Conservation (phyloP, 2,329 filamentous ascomycete species). For the Trichothecium roseum region DNA sequence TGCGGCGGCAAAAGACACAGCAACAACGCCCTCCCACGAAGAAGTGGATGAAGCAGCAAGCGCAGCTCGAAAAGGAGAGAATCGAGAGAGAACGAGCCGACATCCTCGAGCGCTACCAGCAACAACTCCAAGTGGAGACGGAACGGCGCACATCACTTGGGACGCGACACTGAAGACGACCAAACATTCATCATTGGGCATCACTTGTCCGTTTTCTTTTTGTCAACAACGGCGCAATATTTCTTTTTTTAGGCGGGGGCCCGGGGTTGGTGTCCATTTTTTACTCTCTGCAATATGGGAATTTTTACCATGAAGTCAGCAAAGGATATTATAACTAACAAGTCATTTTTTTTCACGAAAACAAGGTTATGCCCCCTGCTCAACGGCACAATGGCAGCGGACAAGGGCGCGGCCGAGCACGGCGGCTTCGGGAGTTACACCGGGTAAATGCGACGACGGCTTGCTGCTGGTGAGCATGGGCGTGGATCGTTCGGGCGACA, state of each 20-base stretch:
- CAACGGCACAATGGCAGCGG: conserved; percentile 66
- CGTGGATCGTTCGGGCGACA: conserved; percentile 2
- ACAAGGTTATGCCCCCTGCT: conserved; percentile 71
- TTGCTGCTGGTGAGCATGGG: too few relatives aligned
- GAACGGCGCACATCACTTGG: too few relatives aligned
- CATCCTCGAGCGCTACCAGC: background rate
- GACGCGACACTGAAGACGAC: too few relatives aligned
- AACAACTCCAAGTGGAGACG: background rate
- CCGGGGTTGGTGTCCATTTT: too few relatives aligned
- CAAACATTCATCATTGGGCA: too few relatives aligned
- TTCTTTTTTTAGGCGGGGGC: too few relatives aligned
- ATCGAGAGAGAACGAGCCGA: background rate
- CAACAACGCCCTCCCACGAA: conserved; percentile 1
- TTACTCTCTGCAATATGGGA: too few relatives aligned
- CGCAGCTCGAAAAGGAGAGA: background rate
- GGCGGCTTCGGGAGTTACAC: conserved; percentile 49
- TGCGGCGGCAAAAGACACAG: background rate
- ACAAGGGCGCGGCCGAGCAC: conserved; percentile 43
- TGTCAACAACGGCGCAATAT: too few relatives aligned
- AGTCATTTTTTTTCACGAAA: background rate
- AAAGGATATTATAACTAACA: conserved; percentile 4
- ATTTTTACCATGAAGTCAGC: background rate
- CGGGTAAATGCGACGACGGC: conserved; percentile 12
- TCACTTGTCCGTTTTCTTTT: too few relatives aligned
- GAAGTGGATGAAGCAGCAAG: background rate